These are phyloP conservation scores for Phytophthora quininea DNA, from an alignment of 352 stramenopile species.

Conservation along the genomic window DNA sequence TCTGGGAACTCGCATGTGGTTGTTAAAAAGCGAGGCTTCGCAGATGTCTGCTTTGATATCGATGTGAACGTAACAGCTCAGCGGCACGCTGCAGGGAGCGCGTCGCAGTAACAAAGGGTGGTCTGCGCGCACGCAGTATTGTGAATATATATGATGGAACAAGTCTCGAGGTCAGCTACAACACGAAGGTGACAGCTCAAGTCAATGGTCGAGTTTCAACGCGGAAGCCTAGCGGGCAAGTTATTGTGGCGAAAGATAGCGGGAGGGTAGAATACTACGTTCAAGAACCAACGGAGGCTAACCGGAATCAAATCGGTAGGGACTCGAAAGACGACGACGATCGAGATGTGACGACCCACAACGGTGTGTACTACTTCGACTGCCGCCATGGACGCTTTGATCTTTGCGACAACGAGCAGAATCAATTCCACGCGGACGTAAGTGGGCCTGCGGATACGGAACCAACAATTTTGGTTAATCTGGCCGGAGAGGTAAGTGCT, in stretches of 20 bases:
- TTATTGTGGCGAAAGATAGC: slow-evolving; percentile 72
- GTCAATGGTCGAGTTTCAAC: slow-evolving; percentile 71
- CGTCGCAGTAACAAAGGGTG: slow-evolving; percentile 75
- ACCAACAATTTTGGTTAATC: slow-evolving; percentile 45
- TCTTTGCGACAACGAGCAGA: slow-evolving; percentile 77
- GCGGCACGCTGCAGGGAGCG: slow-evolving; percentile 56
- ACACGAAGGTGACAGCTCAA: slow-evolving; percentile 77
- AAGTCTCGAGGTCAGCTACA: slow-evolving; percentile 68
- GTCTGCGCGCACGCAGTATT: slow-evolving; percentile 58
- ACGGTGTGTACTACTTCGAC: slow-evolving; percentile 81
- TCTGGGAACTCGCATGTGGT: slow-evolving; percentile 53
- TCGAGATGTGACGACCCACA: slow-evolving; percentile 60
- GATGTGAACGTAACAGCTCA: slow-evolving; percentile 67
- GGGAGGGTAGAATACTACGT: slow-evolving; percentile 65
- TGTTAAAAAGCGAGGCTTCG: slow-evolving; percentile 55
- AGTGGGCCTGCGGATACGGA: slow-evolving; percentile 25
- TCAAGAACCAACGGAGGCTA: not conserved
- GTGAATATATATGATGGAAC: slow-evolving; percentile 64
- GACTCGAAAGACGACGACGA: slow-evolving; percentile 61
- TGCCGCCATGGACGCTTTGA: slow-evolving; percentile 51
- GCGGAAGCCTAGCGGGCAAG: slow-evolving; percentile 48
- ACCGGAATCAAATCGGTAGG: not conserved
- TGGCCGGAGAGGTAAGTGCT: slow-evolving; percentile 67
- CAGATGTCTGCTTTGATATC: slow-evolving; percentile 74
- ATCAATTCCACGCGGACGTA: slow-evolving; percentile 61